phyloP scores from a whole-genome alignment of 305 asterid genomes.

The Striga hermonthica region DNA sequence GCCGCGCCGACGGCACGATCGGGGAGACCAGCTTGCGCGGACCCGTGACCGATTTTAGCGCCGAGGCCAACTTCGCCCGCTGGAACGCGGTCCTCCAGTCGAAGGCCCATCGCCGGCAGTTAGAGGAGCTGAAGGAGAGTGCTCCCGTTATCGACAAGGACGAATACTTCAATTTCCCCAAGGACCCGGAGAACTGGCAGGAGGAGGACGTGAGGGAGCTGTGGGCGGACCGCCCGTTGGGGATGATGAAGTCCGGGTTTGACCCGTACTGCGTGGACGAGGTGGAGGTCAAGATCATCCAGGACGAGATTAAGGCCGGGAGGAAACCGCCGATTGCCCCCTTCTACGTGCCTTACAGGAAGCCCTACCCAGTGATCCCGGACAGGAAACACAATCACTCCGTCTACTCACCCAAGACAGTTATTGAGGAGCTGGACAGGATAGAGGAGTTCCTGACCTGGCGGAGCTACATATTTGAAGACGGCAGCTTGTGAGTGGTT shows the following conservation, averaged over 20 bases:
- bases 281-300: slow-evolving; percentile 49
- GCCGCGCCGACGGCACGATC: slow-evolving; percentile 39
- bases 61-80: slow-evolving; percentile 51
- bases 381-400: slow-evolving; percentile 41
- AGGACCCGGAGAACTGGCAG: slow-evolving; percentile 79
- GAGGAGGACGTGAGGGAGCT: slow-evolving; percentile 90
- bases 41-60: slow-evolving; percentile 38
- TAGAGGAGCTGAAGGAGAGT: slow-evolving; percentile 43
- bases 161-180: slow-evolving; percentile 65
- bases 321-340: slow-evolving; percentile 85
- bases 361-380: slow-evolving; percentile 71
- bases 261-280: slow-evolving; percentile 70
- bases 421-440: slow-evolving; percentile 93
- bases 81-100: slow-evolving; percentile 43
- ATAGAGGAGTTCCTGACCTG: slow-evolving; percentile 88
- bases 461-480: slow-evolving; percentile 86
- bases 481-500: slow-evolving; percentile 83
- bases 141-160: slow-evolving; percentile 30
- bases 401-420: slow-evolving; percentile 57
- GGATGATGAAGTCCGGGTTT: slow-evolving; percentile 81
- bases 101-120: slow-evolving; percentile 33
- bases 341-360: slow-evolving; percentile 83
- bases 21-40: slow-evolving; percentile 28
- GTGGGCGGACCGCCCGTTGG: slow-evolving; percentile 84
- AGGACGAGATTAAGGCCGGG: slow-evolving; percentile 52